Base-by-base conservation (phyloP, 352 stramenopile genomes). In the Phytopythium litorale region DNA sequence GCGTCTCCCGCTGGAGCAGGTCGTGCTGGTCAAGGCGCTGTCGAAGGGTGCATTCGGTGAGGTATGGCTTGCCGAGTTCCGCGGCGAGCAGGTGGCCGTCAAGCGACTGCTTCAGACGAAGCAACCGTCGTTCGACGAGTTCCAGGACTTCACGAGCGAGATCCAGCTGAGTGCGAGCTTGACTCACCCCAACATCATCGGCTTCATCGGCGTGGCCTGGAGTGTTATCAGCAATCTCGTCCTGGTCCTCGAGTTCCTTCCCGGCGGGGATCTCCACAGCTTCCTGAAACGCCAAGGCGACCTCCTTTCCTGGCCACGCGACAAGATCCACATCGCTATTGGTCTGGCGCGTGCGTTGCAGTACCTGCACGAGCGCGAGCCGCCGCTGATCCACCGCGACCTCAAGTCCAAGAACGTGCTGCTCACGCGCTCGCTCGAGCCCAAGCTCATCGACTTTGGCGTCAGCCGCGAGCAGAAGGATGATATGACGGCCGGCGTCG, bases 361-460 rank as follows among this genome's bases (percentile, higher is more conserved):
- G 32, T 81, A 78, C 55, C 42, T 76, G 30, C 73, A 79, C 58
- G 21, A 3, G 6, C 55, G 61, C 2, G 55, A 42, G 1, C 65
- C 70, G 1, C 48, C 68, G 28, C 49, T 81, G 94, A 71, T 88
- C 48, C 76, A 84, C 54, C 72, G 75, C 13, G 74, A 86, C 37
- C 60, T 86, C 28, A 85, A 84, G 43, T 85, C 76, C 15, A 78
- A 75, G 56, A 86, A 86, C 45, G 58, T 86, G 15, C 60, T 83
- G 60, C 60, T 88, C 37, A 86, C 89, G 43, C 73, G 60, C 7
- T 32, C 72, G 4, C 74, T 89, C 6, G 66, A 88, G 21, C 76
- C 91, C 30, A 83, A 87, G 42, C 60, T 96, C 38, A 91, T 84
- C 45, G 87, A 97, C 70, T 96, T 97, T 72, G 89, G 87, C 53